Evolutionary conservation across 2,329 filamentous ascomycete genomes (phyloP), one percentile per base, ranked within the genome.

Genomic region (Penicillium crustosum): DNA sequence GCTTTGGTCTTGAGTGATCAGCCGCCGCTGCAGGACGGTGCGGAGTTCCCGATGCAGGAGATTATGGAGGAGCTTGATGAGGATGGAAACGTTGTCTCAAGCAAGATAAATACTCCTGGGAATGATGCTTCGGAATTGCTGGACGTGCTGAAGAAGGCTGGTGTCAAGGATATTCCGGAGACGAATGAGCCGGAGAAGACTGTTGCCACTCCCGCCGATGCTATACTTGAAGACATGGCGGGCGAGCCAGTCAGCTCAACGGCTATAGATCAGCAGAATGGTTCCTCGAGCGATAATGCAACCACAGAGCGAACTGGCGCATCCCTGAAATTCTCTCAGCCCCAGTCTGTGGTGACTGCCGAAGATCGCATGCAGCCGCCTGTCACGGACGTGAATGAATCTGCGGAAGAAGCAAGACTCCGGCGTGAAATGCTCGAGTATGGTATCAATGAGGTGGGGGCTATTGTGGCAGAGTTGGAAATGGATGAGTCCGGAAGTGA

Each of bases 51-150:
- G 0, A 84, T 97, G 58, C 93, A 89, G 33, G 94, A 97, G 67
- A 97, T 99, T 63, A 81, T 91, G 54, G 94, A 99, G 75, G 86
- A 96, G 77, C 80, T 97, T 25, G 94, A 97, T 69, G 93, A 97
- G 9, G 85, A 96, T 12, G 94, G 88, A 55, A 94, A 96, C 68
- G 83, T 97, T 4, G 75, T 96, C 49, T 89, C 85, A 0, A 86
- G 83, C 65, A 83, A 79, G 55, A 77, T 89, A 31, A 84, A 86
- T 38, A 84, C 78, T n/a, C 89, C 91, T 0, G 88, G 87, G 7
- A 84, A 88, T 52, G 79, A 83, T 15, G 84, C 89, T 19, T 80
- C 86, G 9, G 84, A 89, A 63, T 79, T 97, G 4, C 73, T 89
- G 17, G 86, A 93, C 50, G 84, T 87, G 0, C 76, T 97, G 56